Evolutionary conservation across 441 rosid genomes (phyloP), one percentile per base, ranked within the genome.

Genomic region (Gossypium schwendimanii): DNA sequence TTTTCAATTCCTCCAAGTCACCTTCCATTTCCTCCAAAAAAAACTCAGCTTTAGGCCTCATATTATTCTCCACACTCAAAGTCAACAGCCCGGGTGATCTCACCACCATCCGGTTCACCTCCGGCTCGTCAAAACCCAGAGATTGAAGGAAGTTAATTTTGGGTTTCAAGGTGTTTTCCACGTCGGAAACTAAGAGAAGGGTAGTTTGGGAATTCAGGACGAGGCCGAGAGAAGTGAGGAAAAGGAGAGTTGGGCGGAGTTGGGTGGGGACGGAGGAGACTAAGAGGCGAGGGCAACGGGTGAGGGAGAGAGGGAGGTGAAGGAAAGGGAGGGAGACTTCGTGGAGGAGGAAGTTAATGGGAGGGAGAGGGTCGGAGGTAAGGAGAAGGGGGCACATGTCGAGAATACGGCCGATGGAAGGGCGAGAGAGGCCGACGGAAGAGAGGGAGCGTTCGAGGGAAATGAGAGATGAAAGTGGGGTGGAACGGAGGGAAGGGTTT

Each of bases 1-100:
- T 77, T 79, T 85, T 86, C 20, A 94, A 39, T 75, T 91, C 98
- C 76, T 11, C 69, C 57, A 90, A 71, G 33, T 89, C 83, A 3
- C 94, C 89, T 59, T 82, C 69, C 91, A 94, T 94, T 71, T 89
- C 91, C 66, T 70, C 64, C 70, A 79, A 4, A 63, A 92, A 90
- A 75, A 83, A 92, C 4, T 83, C 81, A 18, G 82, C 81, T 80
- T 94, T 92, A 1, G 90, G 97, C 69, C 55, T 83, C 77, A 90
- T 50, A 76, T 92, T 92, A 26, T 86, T 86, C 73, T 89, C 83
- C 14, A 92, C 80, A 63, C 98, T 92, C 58, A 80, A 83, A 0
- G 92, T 89, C 63, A 92, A 73, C 78, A 92, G 58, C 26, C 88
- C 89, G 0, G 98, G 98, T 0, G 95, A 89, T 74, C 97, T 84